phyloP scores from a whole-genome alignment of 148 eudicot genomes.

The Pharnaceum exiguum region DNA sequence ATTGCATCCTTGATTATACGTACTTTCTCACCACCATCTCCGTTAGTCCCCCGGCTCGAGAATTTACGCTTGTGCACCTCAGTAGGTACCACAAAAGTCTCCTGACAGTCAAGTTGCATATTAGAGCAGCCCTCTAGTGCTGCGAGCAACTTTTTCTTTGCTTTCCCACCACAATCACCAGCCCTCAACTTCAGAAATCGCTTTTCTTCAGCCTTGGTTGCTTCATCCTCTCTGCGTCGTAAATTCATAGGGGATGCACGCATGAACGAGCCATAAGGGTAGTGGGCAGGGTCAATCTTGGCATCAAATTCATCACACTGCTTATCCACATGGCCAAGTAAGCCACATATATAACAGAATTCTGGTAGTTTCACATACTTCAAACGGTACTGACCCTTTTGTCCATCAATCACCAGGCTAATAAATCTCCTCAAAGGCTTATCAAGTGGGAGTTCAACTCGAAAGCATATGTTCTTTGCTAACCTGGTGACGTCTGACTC shows the following conservation, averaged over 20 bases:
- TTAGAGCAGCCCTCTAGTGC: too few species aligned
- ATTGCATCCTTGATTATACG: too few species aligned
- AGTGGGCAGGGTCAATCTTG: neutral
- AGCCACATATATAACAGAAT: neutral
- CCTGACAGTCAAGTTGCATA: too few species aligned
- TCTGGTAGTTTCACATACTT: neutral
- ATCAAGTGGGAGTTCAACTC: neutral
- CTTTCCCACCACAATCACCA: too few species aligned
- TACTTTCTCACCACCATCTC: too few species aligned
- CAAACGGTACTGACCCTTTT: neutral
- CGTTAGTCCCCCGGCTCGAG: too few species aligned
- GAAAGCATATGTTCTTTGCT: neutral
- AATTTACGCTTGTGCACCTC: too few species aligned
- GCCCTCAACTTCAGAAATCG: too few species aligned
- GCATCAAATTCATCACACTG: neutral
- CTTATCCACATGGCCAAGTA: neutral
- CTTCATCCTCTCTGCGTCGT: neutral
- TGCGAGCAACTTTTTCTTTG: too few species aligned
- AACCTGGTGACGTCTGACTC: neutral
- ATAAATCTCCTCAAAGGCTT: neutral
- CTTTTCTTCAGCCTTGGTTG: too few species aligned
- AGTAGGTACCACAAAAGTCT: too few species aligned
- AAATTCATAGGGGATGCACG: neutral
- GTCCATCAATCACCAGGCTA: neutral
- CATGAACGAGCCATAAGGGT: neutral